Conservation (phyloP, 2,329 filamentous ascomycete genomes). For the Colletotrichum musicola region DNA sequence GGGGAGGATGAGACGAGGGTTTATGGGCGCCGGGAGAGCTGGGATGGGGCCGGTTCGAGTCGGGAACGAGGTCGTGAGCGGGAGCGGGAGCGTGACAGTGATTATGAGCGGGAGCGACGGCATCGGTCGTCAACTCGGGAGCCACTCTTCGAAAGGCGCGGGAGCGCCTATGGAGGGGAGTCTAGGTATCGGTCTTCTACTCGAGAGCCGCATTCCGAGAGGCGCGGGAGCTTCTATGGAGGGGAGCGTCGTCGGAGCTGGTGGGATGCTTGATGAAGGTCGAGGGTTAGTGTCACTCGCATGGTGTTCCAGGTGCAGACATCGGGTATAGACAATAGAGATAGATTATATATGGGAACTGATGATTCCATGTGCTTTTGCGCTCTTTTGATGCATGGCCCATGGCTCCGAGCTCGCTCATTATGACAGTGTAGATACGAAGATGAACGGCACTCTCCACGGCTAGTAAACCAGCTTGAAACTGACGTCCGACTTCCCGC, state of each 20-base stretch:
- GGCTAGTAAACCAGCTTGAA: slow-evolving; percentile 34
- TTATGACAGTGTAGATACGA: background rate
- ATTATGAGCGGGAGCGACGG: background rate
- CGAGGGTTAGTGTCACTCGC: background rate
- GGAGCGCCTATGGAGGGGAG: background rate
- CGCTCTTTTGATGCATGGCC: background rate
- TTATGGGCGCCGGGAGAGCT: slow-evolving; percentile 9
- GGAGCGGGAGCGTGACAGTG: background rate
- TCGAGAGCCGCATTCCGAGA: background rate
- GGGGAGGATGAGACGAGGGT: background rate
- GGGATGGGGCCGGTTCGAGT: background rate
- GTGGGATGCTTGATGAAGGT: background rate
- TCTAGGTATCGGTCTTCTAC: background rate
- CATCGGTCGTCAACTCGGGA: background rate
- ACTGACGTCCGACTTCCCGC: slow-evolving; percentile 3
- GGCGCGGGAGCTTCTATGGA: background rate
- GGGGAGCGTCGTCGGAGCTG: slow-evolving; percentile 2
- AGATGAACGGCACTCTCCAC: too few species aligned
- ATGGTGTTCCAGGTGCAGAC: background rate
- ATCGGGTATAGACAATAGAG: background rate
- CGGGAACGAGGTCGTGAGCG: background rate
- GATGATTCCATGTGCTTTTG: background rate
- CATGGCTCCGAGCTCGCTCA: background rate
- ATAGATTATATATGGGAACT: slow-evolving; percentile 5
- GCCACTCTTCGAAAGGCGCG: background rate